Conservation (phyloP, 2,329 filamentous ascomycete species). For the Aspergillus floridensis region DNA sequence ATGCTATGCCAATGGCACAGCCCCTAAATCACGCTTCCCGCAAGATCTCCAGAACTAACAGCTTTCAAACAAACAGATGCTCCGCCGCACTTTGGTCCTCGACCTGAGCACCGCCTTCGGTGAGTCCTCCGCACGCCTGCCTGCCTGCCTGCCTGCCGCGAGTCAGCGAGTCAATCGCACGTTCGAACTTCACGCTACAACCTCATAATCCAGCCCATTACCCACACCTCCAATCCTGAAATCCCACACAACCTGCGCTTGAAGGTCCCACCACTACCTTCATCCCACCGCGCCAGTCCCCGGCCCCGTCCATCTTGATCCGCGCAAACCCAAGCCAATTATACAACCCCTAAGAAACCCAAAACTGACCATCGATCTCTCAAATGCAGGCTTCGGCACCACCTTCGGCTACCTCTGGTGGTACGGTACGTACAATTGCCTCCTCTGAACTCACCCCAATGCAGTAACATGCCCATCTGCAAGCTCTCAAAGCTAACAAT, state of each 20-base stretch:
- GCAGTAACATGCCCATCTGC: too few relatives aligned
- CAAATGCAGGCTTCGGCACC: constrained; percentile 56
- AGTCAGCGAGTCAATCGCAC: too few relatives aligned
- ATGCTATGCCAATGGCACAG: constrained; percentile 8
- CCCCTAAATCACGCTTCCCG: not conserved
- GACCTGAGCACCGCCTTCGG: constrained; percentile 65
- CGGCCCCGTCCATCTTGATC: too few relatives aligned
- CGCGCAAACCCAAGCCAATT: constrained; percentile 10
- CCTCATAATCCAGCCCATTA: too few relatives aligned
- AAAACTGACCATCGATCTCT: not conserved
- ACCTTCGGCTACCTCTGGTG: constrained; percentile 65
- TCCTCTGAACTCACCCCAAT: constrained; percentile 1
- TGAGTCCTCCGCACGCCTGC: constrained; percentile 42
- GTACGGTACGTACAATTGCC: constrained; percentile 54
- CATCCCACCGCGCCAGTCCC: too few relatives aligned
- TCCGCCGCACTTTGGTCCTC: constrained; percentile 63
- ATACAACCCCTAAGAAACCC: not conserved
- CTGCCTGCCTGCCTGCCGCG: not conserved
- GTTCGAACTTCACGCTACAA: too few relatives aligned
- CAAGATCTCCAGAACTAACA: constrained; percentile 15
- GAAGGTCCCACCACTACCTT: too few relatives aligned
- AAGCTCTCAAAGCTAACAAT: not conserved
- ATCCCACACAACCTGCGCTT: too few relatives aligned
- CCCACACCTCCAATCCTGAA: too few relatives aligned
- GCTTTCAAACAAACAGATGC: constrained; percentile 50